A percentile compares a stretch with the other conserved stretches of the same genome.
These are phyloP conservation scores for Tetraselmis striata DNA, from an alignment of 139 green algal genomes.

Conservation along the genomic window DNA sequence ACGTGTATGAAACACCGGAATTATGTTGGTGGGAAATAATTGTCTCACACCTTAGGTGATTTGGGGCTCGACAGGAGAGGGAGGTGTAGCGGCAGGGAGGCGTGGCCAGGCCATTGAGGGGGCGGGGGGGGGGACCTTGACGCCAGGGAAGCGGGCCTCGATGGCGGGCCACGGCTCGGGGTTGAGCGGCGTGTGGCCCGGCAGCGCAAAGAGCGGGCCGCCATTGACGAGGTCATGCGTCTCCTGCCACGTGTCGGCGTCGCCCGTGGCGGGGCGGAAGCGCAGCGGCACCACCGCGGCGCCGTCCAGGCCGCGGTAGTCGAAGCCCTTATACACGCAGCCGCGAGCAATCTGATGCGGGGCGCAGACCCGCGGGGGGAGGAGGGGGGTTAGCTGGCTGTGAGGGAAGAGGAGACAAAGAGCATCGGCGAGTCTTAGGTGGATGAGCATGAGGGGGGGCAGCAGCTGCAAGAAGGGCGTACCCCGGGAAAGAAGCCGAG, in stretches of 20 bases:
- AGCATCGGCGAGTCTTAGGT: too few species aligned
- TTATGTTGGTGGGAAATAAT: too few species aligned
- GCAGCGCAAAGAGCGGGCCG: conserved; percentile 42
- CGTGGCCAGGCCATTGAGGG: too few species aligned
- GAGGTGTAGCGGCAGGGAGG: neutral
- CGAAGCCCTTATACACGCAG: neutral
- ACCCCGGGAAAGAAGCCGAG: conserved; percentile 58
- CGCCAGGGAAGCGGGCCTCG: neutral
- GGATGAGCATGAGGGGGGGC: neutral
- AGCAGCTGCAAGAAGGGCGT: neutral
- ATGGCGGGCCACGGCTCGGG: neutral
- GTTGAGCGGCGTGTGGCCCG: neutral
- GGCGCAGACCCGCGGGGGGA: neutral
- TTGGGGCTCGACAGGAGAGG: neutral
- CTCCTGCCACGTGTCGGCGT: conserved; percentile 11
- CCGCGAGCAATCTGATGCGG: neutral
- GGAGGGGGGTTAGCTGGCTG: neutral
- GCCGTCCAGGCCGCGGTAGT: neutral
- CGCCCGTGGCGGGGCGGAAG: neutral
- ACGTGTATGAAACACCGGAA: too few species aligned
- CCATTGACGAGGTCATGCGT: conserved; percentile 63
- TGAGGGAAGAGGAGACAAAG: too few species aligned
- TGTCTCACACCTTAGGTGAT: neutral
- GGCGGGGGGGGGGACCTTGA: too few species aligned
- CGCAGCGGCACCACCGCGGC: neutral